A percentile compares a stretch with the other conserved stretches of the same genome.
Conservation (phyloP, 345 rosid species). For the Stellera chamaejasme region DNA sequence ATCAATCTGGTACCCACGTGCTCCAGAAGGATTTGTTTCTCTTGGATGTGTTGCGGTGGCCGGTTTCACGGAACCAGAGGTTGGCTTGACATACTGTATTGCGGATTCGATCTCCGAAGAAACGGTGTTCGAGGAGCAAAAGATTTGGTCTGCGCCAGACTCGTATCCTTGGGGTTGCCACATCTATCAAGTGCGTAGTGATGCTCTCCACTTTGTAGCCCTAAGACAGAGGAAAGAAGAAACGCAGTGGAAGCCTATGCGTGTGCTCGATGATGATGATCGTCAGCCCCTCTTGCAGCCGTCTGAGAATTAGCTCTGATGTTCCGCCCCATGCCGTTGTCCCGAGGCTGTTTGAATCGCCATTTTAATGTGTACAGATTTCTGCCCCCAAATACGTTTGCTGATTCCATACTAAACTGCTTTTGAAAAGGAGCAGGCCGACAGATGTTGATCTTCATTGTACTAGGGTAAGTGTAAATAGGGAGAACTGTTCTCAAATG, state of each 20-base stretch:
- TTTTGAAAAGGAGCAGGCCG: too few species aligned
- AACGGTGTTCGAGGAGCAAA: constrained; percentile 76
- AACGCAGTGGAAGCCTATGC: constrained; percentile 61
- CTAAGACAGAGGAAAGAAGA: constrained; percentile 64
- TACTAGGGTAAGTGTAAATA: too few species aligned
- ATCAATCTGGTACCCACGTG: constrained; percentile 91
- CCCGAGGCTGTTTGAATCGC: neutral
- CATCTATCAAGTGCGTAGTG: constrained; percentile 75
- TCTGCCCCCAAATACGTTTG: too few species aligned
- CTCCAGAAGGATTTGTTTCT: constrained; percentile 72
- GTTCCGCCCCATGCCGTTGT: too few species aligned
- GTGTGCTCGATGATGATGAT: constrained; percentile 42
- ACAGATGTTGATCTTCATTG: too few species aligned
- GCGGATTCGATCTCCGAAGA: constrained; percentile 60
- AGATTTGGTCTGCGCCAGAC: constrained; percentile 78
- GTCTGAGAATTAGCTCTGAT: constrained; percentile 1
- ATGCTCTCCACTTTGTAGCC: constrained; percentile 86
- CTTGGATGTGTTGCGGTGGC: constrained; percentile 71
- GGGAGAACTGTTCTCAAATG: too few species aligned
- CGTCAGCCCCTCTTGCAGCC: constrained; percentile 10
- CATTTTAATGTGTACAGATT: too few species aligned
- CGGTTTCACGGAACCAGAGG: constrained; percentile 65
- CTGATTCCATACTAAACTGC: too few species aligned
- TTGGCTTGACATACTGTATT: constrained; percentile 45
- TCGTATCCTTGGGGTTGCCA: constrained; percentile 94